These are phyloP conservation scores for Rusavskia elegans DNA, from an alignment of 495 filamentous ascomycete genomes.

Conservation along the genomic window DNA sequence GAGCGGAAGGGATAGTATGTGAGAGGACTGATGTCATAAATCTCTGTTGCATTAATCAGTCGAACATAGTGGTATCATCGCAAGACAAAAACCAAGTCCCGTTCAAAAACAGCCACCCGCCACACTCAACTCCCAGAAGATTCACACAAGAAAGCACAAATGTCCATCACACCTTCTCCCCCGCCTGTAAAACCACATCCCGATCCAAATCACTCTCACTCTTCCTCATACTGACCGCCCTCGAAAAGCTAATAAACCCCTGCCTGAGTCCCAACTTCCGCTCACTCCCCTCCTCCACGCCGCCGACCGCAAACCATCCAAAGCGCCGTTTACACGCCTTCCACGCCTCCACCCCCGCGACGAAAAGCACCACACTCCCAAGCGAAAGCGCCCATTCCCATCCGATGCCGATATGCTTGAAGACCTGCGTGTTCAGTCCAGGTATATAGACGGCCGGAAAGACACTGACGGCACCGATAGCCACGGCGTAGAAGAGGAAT, in stretches of 20 bases:
- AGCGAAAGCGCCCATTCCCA: constrained; percentile 60
- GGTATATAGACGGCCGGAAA: constrained; percentile 66
- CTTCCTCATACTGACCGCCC: neutral
- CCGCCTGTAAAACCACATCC: neutral
- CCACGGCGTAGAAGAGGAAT: constrained; percentile 60
- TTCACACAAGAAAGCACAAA: no score
- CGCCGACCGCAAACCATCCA: neutral
- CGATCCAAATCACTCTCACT: neutral
- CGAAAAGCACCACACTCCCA: constrained; percentile 42
- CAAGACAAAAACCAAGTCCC: no score
- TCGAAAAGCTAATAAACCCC: constrained; percentile 1
- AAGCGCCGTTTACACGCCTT: constrained; percentile 41
- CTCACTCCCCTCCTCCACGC: neutral
- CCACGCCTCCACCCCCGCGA: constrained; percentile 49
- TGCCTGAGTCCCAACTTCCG: constrained; percentile 1
- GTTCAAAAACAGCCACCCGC: no score
- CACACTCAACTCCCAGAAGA: no score
- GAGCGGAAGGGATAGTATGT: no score
- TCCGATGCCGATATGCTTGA: constrained; percentile 56
- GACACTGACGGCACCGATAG: constrained; percentile 47
- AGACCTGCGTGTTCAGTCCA: constrained; percentile 47
- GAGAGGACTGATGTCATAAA: no score
- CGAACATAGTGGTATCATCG: no score
- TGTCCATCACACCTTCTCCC: neutral
- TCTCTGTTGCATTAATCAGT: no score